These are phyloP conservation scores for Peniophora sp. DNA, from an alignment of 1,284 basidiomycete species.

Conservation along the genomic window DNA sequence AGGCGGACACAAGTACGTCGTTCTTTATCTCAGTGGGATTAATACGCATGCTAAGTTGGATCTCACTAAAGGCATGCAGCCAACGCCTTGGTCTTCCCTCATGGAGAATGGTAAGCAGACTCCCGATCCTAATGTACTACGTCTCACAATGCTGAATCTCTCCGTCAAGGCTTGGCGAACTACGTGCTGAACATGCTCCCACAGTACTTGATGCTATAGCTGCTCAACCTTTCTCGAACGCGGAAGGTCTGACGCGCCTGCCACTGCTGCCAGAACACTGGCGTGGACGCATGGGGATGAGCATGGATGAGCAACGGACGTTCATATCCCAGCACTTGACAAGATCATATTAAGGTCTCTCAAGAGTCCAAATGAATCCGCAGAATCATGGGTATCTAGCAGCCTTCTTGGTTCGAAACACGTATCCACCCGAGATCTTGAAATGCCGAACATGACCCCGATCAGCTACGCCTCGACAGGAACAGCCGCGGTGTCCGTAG, in stretches of 20 bases:
- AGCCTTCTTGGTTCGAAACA: too few species aligned
- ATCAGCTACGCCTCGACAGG: too few species aligned
- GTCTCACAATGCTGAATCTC: neutral
- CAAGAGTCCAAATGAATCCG: too few species aligned
- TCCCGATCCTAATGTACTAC: neutral
- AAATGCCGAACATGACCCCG: too few species aligned
- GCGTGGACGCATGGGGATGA: slow-evolving; percentile 72
- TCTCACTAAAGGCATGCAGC: slow-evolving; percentile 56
- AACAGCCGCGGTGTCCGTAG: too few species aligned
- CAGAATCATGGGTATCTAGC: too few species aligned
- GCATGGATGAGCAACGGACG: slow-evolving; percentile 47
- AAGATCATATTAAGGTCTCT: too few species aligned
- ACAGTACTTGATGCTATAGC: slow-evolving; percentile 44
- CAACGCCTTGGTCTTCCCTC: slow-evolving; percentile 69
- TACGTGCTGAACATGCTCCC: slow-evolving; percentile 50
- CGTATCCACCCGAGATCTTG: too few species aligned
- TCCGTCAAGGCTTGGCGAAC: slow-evolving; percentile 47
- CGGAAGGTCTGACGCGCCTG: slow-evolving; percentile 11
- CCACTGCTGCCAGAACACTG: slow-evolving; percentile 44
- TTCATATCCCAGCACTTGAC: too few species aligned
- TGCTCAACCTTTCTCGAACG: slow-evolving; percentile 16
- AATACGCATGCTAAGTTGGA: neutral
- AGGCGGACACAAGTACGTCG: slow-evolving; percentile 74
- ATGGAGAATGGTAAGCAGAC: slow-evolving; percentile 60
- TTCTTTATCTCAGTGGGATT: neutral